These are phyloP conservation scores for Phlyctochytrium arcticum DNA, from an alignment of 192 early-diverging fungal genomes.

Conservation along the genomic window DNA sequence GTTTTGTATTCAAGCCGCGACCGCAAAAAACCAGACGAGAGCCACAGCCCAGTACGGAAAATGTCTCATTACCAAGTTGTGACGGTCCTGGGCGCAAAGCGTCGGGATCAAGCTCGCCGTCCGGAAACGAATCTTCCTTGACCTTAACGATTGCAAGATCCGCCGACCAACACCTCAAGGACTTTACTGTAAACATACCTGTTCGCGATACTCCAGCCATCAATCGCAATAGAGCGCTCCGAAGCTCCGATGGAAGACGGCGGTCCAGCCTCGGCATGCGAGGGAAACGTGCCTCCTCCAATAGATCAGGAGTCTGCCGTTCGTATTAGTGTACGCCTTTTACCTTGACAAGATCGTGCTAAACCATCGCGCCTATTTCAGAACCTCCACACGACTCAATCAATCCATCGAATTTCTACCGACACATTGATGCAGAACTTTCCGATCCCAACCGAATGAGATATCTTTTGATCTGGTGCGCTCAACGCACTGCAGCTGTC, in stretches of 20 bases:
- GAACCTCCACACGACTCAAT: slow-evolving; percentile 61
- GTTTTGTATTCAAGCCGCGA: slow-evolving; percentile 18
- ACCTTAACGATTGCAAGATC: not conserved
- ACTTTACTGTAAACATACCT: slow-evolving; percentile 9
- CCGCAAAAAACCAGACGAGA: too few species aligned
- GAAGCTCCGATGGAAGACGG: slow-evolving; percentile 15
- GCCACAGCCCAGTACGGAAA: not conserved
- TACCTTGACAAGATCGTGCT: too few species aligned
- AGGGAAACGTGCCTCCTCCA: slow-evolving; percentile 23
- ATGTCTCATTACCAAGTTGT: not conserved
- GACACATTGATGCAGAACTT: slow-evolving; percentile 63
- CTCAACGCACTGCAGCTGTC: slow-evolving; percentile 27
- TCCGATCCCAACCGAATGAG: slow-evolving; percentile 62
- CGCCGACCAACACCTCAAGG: not conserved
- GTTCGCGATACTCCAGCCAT: slow-evolving; percentile 35
- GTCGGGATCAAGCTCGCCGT: not conserved
- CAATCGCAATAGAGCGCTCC: slow-evolving; percentile 23
- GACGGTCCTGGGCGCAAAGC: not conserved
- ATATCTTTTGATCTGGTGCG: slow-evolving; percentile 68
- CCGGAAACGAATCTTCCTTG: not conserved
- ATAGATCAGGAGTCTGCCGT: slow-evolving; percentile 26
- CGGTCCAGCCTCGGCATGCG: slow-evolving; percentile 34
- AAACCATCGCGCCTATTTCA: not conserved
- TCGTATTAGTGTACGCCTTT: not conserved
- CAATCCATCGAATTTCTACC: slow-evolving; percentile 53